A percentile compares a stretch with the other conserved stretches of the same genome.
Conservation (phyloP, 352 stramenopile species). For the Globisporangium ultimum region DNA sequence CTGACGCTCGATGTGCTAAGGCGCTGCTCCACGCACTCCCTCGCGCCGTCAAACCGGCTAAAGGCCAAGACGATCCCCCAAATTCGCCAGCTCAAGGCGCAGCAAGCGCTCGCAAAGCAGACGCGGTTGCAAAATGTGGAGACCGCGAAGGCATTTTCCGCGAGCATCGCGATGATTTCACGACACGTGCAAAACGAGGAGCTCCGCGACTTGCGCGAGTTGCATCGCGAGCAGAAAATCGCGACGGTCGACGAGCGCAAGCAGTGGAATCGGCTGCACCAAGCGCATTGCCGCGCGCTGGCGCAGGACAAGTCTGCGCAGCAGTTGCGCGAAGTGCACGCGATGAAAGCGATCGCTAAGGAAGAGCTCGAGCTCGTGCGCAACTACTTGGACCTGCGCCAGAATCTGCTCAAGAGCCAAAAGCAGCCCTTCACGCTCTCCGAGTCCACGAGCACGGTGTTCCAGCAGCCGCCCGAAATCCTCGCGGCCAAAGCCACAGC, state of each 20-base stretch:
- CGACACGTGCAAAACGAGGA: constrained; percentile 71
- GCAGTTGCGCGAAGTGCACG: constrained; percentile 42
- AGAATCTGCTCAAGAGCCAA: constrained; percentile 42
- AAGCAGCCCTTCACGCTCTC: constrained; percentile 58
- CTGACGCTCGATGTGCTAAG: constrained; percentile 29
- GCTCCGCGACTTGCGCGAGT: constrained; percentile 41
- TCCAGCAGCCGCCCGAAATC: constrained; percentile 61
- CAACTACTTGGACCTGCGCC: constrained; percentile 36
- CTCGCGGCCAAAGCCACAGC: constrained; percentile 55
- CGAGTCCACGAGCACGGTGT: constrained; percentile 65
- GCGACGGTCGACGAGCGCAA: constrained; percentile 43
- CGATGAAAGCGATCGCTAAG: constrained; percentile 55
- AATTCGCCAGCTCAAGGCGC: constrained; percentile 25
- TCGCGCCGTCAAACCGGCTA: constrained; percentile 33
- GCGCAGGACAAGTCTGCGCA: constrained; percentile 35
- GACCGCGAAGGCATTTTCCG: constrained; percentile 54
- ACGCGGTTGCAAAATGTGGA: constrained; percentile 34
- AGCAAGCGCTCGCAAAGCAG: constrained; percentile 29
- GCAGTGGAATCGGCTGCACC: constrained; percentile 40
- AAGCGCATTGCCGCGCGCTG: constrained; percentile 51
- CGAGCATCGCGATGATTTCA: constrained; percentile 75
- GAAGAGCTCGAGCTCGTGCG: constrained; percentile 45
- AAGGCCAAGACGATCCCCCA: constrained; percentile 19
- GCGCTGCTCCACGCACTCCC: constrained; percentile 21
- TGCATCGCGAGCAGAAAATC: constrained; percentile 35